These are phyloP conservation scores for Parasitella parasitica DNA, from an alignment of 371 early-diverging fungal genomes.

Conservation along the genomic window DNA sequence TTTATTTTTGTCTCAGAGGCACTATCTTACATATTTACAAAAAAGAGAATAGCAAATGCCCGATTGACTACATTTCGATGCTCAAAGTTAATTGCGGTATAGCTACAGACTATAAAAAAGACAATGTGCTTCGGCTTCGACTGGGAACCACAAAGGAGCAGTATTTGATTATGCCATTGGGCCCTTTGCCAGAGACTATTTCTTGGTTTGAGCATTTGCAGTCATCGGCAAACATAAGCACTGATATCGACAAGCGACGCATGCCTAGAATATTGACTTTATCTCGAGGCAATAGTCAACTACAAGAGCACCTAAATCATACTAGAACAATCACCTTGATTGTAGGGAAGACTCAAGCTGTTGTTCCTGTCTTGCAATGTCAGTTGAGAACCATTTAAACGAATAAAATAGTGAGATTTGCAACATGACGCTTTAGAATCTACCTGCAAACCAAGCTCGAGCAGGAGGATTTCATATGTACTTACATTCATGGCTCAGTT, in stretches of 20 bases:
- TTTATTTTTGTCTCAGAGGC: constrained; percentile 14
- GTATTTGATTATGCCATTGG: constrained; percentile 8
- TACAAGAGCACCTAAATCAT: not conserved
- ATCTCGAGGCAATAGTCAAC: not conserved
- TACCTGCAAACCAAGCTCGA: no score
- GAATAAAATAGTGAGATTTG: no score
- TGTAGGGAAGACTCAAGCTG: constrained; percentile 9
- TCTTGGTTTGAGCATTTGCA: constrained; percentile 31
- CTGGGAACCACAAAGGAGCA: constrained; percentile 8
- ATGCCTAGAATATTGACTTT: constrained; percentile 20
- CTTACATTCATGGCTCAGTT: no score
- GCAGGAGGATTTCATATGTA: no score
- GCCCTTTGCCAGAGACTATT: constrained; percentile 4
- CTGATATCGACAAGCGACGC: constrained; percentile 22
- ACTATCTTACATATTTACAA: constrained; percentile 3
- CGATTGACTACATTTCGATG: constrained; percentile 11
- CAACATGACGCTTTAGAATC: no score
- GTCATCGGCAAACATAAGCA: constrained; percentile 21
- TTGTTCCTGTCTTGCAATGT: constrained; percentile 5
- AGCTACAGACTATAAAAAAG: constrained; percentile 9
- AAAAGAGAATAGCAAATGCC: not conserved
- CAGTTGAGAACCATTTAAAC: no score
- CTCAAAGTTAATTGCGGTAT: constrained; percentile 14
- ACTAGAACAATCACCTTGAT: not conserved
- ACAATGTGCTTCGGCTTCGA: constrained; percentile 18